Evolutionary conservation across 306 rosid species (phyloP).

Genomic region (Aeschynomene evenia): DNA sequence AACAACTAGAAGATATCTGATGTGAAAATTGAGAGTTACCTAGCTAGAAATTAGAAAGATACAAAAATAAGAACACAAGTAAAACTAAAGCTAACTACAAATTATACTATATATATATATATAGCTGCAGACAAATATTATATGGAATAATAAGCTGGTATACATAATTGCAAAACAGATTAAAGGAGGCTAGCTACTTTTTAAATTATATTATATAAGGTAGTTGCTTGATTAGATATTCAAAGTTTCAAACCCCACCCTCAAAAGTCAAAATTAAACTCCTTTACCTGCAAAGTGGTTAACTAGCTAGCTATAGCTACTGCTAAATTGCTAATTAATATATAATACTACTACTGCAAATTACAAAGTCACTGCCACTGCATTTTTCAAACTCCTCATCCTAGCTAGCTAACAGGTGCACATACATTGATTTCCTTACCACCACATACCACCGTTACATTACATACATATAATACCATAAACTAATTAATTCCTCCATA

Average conservation of each 20-base stretch:
- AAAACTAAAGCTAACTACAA: no score
- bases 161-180: background rate
- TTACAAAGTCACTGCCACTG: background rate
- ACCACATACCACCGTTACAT: background rate
- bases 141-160: no score
- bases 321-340: background rate
- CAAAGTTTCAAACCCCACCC: no score
- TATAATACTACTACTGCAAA: background rate
- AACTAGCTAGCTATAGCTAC: background rate
- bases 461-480: slow-evolving; percentile 2
- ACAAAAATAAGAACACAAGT: background rate
- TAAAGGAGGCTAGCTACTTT: no score
- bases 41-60: no score
- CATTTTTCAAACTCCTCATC: background rate
- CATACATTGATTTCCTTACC: background rate
- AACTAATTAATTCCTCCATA: background rate
- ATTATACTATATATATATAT: background rate
- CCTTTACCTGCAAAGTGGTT: background rate
- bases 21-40: background rate
- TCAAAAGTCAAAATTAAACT: background rate
- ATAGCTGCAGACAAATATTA: no score
- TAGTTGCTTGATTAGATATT: background rate
- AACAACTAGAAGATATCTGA: background rate
- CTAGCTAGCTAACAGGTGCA: background rate
- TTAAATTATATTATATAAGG: background rate